Evolutionary conservation across 768 basidiomycete species (phyloP), one percentile per base, ranked within the genome.

Genomic region (Pleurotus cornucopiae): DNA sequence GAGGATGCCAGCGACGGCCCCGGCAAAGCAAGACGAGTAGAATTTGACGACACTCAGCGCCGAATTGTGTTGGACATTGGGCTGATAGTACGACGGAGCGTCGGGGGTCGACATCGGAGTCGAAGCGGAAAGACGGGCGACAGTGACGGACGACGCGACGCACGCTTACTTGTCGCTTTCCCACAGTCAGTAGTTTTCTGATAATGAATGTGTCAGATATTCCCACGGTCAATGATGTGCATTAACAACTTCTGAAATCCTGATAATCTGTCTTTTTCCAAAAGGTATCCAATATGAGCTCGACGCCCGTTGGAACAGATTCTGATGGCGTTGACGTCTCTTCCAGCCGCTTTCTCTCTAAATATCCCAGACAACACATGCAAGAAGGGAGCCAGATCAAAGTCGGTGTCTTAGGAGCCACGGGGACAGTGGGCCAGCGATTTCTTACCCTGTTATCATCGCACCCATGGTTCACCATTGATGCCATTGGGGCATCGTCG

Each of bases 401-500:
- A 56, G 89, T 95, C 57, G 92, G 91, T 58, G 75, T 95, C 46
- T 77, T 94, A 6, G 92, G 92, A 30, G 92, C 93, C 1, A 95
- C 92, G 0, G 93, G 96, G 56, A 97, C 93, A 46, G 96, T 98
- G 48, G 95, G 96, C 20, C 96, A 98, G 71, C 83, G 94, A 40
- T 99, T 98, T 71, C 89, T 98, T 70, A 79, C 84, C 49, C 84
- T 98, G 47, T 87, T 99, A 47, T 77, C 91, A 3, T 67, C 74
- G 5, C 97, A 99, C 67, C 94, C 96, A 0, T 98, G 88, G 84
- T 98, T 99, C 71, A 73, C 76, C 57, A 78, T 98, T 61, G 85
- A 88, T 68, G 86, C 84, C 0, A 81, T 99, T 41, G 96, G 95
- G 40, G 97, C 97, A 43, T 96, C 93, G 7, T 72, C 86, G 1